A percentile compares a stretch with the other conserved stretches of the same genome.
Evolutionary conservation across 495 filamentous ascomycete species (phyloP).

Genomic region (Xylaria telfairii): DNA sequence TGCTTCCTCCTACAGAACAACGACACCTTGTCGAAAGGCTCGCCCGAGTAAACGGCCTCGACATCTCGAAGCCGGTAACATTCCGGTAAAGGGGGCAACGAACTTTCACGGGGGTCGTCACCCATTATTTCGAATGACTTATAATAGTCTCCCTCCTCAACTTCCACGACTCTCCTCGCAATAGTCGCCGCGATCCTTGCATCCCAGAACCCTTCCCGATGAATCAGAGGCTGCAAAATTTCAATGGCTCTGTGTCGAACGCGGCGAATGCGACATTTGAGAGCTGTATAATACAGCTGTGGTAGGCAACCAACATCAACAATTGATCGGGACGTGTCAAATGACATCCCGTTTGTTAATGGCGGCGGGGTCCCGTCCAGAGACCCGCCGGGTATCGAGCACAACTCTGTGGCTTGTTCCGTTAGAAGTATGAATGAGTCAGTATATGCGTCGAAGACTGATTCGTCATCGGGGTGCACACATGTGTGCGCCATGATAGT

Average conservation of each 20-base stretch:
- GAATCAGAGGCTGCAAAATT: not conserved
- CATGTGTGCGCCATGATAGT: slow-evolving; percentile 2
- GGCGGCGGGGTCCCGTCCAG: not conserved
- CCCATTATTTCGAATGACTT: not conserved
- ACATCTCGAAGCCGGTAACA: not conserved
- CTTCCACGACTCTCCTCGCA: not conserved
- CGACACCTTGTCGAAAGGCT: not conserved
- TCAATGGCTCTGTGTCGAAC: not conserved
- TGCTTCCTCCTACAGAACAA: not conserved
- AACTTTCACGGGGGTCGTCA: not conserved
- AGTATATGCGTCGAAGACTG: not conserved
- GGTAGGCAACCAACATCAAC: slow-evolving; percentile 4
- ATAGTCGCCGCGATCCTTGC: not conserved
- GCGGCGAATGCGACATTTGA: not conserved
- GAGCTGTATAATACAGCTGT: not conserved
- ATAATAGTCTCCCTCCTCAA: slow-evolving; percentile 1
- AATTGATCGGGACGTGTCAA: not conserved
- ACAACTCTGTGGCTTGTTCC: not conserved
- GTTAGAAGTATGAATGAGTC: not conserved
- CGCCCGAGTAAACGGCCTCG: not conserved
- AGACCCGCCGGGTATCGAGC: not conserved
- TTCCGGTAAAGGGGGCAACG: not conserved
- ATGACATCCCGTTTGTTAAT: not conserved
- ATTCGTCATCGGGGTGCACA: not conserved
- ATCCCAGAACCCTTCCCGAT: not conserved